Percentiles rank a stretch among this genome's conserved stretches.
Evolutionary conservation across 768 basidiomycete species (phyloP).

Genomic region (Lentinula sp.): DNA sequence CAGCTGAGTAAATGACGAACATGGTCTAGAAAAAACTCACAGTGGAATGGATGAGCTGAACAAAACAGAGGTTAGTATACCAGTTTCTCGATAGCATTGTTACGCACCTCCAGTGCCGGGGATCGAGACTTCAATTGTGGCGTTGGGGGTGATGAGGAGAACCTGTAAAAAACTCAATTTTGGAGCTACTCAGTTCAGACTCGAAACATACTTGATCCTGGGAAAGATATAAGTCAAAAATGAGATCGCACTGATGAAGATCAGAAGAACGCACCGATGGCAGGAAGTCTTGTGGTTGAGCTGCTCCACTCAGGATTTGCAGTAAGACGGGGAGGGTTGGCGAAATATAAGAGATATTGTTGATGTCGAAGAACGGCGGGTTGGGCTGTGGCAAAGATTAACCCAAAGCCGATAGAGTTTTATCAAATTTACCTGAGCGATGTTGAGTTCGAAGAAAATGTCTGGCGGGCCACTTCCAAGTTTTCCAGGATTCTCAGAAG

Average conservation of each 20-base stretch:
- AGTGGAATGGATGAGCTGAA: conserved; percentile 24
- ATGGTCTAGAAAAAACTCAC: conserved; percentile 11
- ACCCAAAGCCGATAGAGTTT: conserved; percentile 13
- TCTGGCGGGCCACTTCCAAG: conserved; percentile 14
- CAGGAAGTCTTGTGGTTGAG: conserved; percentile 26
- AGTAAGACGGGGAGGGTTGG: conserved; percentile 24
- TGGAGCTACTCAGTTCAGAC: neutral
- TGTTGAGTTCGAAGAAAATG: conserved; percentile 11
- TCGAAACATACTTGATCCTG: neutral
- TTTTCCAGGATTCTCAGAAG: conserved; percentile 9
- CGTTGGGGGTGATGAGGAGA: conserved; percentile 32
- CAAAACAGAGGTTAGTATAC: neutral
- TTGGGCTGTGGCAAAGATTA: conserved; percentile 8
- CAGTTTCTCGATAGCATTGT: neutral
- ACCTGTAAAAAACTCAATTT: conserved; percentile 5
- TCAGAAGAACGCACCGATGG: conserved; percentile 21
- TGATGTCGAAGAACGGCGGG: conserved; percentile 8
- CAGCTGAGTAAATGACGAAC: neutral
- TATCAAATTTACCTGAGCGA: conserved; percentile 7
- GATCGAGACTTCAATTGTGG: conserved; percentile 41
- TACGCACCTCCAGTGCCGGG: conserved; percentile 30
- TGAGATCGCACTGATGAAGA: neutral
- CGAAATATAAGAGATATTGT: conserved; percentile 6
- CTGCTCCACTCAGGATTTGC: conserved; percentile 25
- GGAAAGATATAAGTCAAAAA: neutral